phyloP scores from a whole-genome alignment of 2,329 filamentous ascomycete genomes.

The Pseudopithomyces chartarum region DNA sequence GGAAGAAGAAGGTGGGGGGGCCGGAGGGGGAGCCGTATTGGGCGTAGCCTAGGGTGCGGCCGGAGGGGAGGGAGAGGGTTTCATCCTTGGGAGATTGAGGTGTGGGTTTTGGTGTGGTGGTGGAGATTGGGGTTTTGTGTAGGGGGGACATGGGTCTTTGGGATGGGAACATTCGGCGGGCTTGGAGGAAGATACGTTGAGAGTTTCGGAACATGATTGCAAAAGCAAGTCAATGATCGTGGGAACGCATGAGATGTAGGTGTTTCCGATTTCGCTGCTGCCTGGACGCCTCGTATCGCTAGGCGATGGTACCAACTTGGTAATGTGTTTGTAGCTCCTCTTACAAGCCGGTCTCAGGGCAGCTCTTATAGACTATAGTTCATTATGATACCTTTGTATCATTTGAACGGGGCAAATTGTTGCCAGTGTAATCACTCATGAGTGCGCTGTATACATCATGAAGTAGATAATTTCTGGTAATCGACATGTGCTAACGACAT shows the following conservation, averaged over 20 bases:
- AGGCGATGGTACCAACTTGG: not conserved
- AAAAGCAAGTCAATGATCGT: too few species aligned
- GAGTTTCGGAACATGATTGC: not conserved
- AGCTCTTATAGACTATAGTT: too few species aligned
- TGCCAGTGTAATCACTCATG: not conserved
- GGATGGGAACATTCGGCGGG: not conserved
- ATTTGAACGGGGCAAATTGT: too few species aligned
- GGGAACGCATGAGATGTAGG: too few species aligned
- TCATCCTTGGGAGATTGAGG: not conserved
- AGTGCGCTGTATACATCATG: too few species aligned
- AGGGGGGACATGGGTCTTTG: not conserved
- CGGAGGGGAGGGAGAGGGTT: not conserved
- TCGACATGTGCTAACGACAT: not conserved
- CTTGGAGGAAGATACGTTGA: not conserved
- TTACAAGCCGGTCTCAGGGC: too few species aligned
- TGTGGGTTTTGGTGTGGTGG: not conserved
- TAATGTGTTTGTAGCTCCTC: not conserved
- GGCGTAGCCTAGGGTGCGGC: slow-evolving; percentile 3
- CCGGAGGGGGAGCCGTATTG: slow-evolving; percentile 4
- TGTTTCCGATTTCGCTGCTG: not conserved
- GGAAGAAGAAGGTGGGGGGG: slow-evolving; percentile 13
- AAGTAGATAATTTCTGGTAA: not conserved
- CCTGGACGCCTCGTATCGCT: not conserved
- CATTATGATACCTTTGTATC: too few species aligned
- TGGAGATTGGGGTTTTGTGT: not conserved